Evolutionary conservation across 108 stramenopile species (phyloP).

Genomic region (Parmales sp.): DNA sequence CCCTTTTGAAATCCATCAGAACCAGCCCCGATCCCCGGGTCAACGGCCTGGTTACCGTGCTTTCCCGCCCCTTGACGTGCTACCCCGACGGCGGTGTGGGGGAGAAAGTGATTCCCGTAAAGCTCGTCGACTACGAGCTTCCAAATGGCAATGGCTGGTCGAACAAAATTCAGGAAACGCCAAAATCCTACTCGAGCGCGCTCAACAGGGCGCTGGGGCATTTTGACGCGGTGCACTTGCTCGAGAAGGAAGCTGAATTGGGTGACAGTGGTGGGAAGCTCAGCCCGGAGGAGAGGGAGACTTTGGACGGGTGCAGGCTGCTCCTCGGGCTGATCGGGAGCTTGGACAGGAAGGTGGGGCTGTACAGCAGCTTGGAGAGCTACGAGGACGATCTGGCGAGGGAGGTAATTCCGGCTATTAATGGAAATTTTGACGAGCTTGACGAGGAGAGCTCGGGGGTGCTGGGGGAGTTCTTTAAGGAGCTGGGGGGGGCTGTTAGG

Average conservation of each 20-base stretch:
- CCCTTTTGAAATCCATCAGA: too few relatives aligned
- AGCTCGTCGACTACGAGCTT: too few relatives aligned
- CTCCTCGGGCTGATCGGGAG: conserved; percentile 46
- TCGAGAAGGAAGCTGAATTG: conserved; percentile 49
- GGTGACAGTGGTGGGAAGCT: too few relatives aligned
- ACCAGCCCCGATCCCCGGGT: too few relatives aligned
- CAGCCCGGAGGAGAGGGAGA: conserved; percentile 67
- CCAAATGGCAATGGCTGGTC: too few relatives aligned
- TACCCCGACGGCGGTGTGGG: conserved; percentile 58
- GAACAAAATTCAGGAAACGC: too few relatives aligned
- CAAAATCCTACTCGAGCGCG: too few relatives aligned
- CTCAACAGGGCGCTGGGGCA: conserved; percentile 57
- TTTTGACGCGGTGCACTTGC: conserved; percentile 63
- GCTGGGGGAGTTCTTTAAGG: conserved; percentile 45
- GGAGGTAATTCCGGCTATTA: conserved; percentile 14
- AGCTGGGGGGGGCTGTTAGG: conserved; percentile 42
- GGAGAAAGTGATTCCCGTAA: conserved; percentile 19
- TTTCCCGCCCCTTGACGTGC: conserved; percentile 64
- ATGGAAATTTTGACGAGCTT: conserved; percentile 37
- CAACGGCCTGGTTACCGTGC: too few relatives aligned
- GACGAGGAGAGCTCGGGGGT: conserved; percentile 37
- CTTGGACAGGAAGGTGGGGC: conserved; percentile 36
- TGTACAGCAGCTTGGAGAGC: conserved; percentile 31
- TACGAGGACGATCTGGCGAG: conserved; percentile 23
- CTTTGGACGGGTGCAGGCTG: conserved; percentile 68